These are phyloP conservation scores for Aspergillus conjunctus DNA, from an alignment of 495 filamentous ascomycete genomes.

Conservation along the genomic window DNA sequence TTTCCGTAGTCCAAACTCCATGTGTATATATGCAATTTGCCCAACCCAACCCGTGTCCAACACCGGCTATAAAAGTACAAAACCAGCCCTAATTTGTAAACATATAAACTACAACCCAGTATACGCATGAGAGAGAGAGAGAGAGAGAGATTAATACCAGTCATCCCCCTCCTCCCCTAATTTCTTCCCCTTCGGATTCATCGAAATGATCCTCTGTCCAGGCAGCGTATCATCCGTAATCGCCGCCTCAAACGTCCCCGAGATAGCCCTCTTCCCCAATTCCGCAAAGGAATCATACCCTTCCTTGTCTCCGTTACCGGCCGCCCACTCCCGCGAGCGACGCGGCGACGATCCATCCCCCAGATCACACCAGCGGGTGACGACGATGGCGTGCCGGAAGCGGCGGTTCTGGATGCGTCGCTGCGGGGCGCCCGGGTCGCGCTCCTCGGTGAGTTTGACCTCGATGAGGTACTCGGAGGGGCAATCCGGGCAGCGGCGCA, in stretches of 20 bases:
- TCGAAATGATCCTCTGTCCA: conserved; percentile 55
- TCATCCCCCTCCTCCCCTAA: conserved; percentile 47
- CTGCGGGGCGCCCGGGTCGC: conserved; percentile 16
- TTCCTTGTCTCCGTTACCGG: conserved; percentile 45
- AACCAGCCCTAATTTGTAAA: neutral
- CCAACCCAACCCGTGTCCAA: too few species aligned
- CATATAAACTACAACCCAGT: neutral
- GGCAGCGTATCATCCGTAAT: conserved; percentile 56
- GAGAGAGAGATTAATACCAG: conserved; percentile 48
- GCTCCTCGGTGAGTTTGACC: conserved; percentile 56
- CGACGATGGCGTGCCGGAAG: conserved; percentile 61
- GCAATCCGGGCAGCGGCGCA: conserved; percentile 60
- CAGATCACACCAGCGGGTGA: conserved; percentile 62
- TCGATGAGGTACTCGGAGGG: conserved; percentile 63
- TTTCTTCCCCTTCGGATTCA: conserved; percentile 55
- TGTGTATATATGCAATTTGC: too few species aligned
- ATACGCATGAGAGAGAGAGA: conserved; percentile 7
- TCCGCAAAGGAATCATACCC: conserved; percentile 54
- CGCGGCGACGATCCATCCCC: conserved; percentile 52
- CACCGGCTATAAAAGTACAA: too few species aligned
- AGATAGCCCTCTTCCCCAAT: conserved; percentile 55
- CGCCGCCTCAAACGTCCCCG: conserved; percentile 58
- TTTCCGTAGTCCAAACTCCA: neutral
- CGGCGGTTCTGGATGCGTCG: conserved; percentile 18
- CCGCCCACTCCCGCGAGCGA: conserved; percentile 48